Conservation (phyloP, 2,329 filamentous ascomycete species). For the Fusarium austroafricanum region DNA sequence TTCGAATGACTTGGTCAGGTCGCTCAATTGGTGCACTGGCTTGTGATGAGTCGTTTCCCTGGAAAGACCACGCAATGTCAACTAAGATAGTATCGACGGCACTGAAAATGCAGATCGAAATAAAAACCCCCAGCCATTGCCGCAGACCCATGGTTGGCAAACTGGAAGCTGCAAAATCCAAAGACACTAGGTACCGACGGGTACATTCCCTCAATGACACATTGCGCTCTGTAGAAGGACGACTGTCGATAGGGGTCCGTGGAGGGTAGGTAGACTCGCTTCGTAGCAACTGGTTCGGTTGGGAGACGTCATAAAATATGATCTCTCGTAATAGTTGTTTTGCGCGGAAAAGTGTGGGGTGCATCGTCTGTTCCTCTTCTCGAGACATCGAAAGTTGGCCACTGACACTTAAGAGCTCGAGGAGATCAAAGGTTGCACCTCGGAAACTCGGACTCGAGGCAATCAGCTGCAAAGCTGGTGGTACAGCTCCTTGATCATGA, state of each 20-base stretch:
- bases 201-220: slow-evolving; percentile 63
- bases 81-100: slow-evolving; percentile 64
- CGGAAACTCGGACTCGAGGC: slow-evolving; percentile 64
- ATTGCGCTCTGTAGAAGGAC: slow-evolving; percentile 60
- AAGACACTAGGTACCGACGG: slow-evolving; percentile 63
- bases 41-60: slow-evolving; percentile 22
- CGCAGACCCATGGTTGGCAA: slow-evolving; percentile 54
- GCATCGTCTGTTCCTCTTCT: slow-evolving; percentile 60
- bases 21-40: slow-evolving; percentile 17
- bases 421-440: slow-evolving; percentile 62
- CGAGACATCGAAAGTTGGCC: slow-evolving; percentile 62
- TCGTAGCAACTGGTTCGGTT: slow-evolving; percentile 58
- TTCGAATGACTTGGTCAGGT: slow-evolving; percentile 54
- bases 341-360: slow-evolving; percentile 64
- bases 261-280: slow-evolving; percentile 33
- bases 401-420: slow-evolving; percentile 64
- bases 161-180: slow-evolving; percentile 60
- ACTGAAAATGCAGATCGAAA: slow-evolving; percentile 70
- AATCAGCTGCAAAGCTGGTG: slow-evolving; percentile 63
- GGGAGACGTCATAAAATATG: slow-evolving; percentile 65
- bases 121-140: slow-evolving; percentile 64
- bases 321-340: slow-evolving; percentile 68
- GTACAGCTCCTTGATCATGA: slow-evolving; percentile 53
- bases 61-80: slow-evolving; percentile 52
- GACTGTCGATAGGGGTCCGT: slow-evolving; percentile 55